A percentile compares a stretch with the other conserved stretches of the same genome.
These are phyloP conservation scores for Rusavskia elegans DNA, from an alignment of 495 filamentous ascomycete genomes.

Conservation along the genomic window DNA sequence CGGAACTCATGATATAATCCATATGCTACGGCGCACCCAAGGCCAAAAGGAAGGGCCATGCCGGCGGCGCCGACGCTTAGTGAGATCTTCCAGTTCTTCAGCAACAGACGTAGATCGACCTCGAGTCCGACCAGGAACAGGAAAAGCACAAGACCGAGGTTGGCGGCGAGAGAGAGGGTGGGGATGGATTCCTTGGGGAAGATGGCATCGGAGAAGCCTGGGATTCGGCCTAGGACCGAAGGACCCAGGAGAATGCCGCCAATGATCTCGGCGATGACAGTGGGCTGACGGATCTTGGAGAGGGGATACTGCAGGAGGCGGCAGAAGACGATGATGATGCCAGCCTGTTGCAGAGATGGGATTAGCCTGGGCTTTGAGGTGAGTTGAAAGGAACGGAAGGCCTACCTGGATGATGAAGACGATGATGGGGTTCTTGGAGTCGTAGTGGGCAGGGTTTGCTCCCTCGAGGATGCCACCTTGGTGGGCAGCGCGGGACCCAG, in stretches of 20 bases:
- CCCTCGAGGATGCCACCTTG: constrained; percentile 67
- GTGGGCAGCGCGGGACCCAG: constrained; percentile 21
- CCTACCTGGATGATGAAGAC: constrained; percentile 88
- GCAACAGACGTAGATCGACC: constrained; percentile 73
- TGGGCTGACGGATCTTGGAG: constrained; percentile 72
- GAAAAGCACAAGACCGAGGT: constrained; percentile 79
- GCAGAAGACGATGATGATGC: constrained; percentile 83
- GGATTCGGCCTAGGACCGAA: constrained; percentile 70
- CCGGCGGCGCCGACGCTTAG: constrained; percentile 67
- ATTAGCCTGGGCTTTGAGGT: not conserved
- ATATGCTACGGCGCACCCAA: constrained; percentile 64
- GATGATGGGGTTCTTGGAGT: constrained; percentile 69
- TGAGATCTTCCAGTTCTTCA: constrained; percentile 77
- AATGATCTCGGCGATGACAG: constrained; percentile 92
- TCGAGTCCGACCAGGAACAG: constrained; percentile 88
- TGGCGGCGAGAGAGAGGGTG: constrained; percentile 66
- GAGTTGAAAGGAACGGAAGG: not conserved
- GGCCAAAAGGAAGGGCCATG: constrained; percentile 63
- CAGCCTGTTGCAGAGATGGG: constrained; percentile 36
- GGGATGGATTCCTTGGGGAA: constrained; percentile 61
- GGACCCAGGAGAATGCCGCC: constrained; percentile 83
- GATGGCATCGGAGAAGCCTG: constrained; percentile 61
- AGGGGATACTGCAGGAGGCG: constrained; percentile 72
- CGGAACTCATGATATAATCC: constrained; percentile 73
- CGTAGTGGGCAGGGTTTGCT: constrained; percentile 53